Base-by-base conservation (phyloP, 441 rosid species). In the Adansonia gregorii region DNA sequence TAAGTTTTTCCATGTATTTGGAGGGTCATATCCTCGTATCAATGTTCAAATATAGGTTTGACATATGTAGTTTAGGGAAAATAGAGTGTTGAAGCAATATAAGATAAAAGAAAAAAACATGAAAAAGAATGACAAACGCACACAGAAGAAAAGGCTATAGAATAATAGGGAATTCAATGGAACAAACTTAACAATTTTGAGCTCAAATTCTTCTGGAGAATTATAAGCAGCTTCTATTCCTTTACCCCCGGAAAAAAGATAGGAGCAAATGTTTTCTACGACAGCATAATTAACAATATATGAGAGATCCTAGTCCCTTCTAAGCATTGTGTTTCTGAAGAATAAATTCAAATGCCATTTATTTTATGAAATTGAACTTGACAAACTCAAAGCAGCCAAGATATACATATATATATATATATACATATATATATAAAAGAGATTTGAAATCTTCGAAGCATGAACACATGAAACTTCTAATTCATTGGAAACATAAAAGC, bases 401-500 rank as follows among this genome's bases (percentile, higher is more conserved):
- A 1, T 31, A 19, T 8, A 66, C 6, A 55, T 60, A 24, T 12
- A 9, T 9, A 12, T 11, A 20, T 8, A 19, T 9, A 58, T 10
- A 22, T 39, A 60, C 35, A 60, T 41, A 49, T 24, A 27, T 46
- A 70, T 70, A 59, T 27, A 51, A 24, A 39, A 51, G 60, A 22
- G 20, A 24, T 12, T 3, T 12, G 73, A 22, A 69, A 69, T 46
- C 55, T 48, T 8, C 45, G 0, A 71, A 31, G 46, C 49, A 27
- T 8, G 4, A 31, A 51, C 20, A 51, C 58, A 51, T 51, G 56
- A 67, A 67, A 2, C 64, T 59, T 59, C 15, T 59, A 22, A 59
- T 19, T 66, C 51, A 41, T n/a, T 65, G 69, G 22, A 17, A 66
- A 66, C 51, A 66, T 66, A 1, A 41, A 17, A 43, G 24, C 70